Percentiles rank a stretch among this genome's conserved stretches.
These are phyloP conservation scores for Cucurbita moschata DNA, from an alignment of 306 rosid genomes.

Conservation along the genomic window DNA sequence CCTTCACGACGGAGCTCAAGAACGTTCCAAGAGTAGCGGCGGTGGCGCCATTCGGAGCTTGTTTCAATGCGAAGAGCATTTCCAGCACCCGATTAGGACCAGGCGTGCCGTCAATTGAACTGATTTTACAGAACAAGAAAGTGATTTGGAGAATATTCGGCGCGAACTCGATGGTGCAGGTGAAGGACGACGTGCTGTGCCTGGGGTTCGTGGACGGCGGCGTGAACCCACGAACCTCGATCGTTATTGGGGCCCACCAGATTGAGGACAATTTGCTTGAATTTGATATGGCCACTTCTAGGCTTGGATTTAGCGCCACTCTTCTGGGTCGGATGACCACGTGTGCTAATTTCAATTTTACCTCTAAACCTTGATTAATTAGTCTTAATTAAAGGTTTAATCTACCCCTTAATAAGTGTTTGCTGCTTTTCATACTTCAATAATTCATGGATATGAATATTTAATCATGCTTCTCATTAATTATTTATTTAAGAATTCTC, in stretches of 20 bases:
- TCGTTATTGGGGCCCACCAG: slow-evolving; percentile 44
- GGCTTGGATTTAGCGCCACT: slow-evolving; percentile 37
- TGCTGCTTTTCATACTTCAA: neutral
- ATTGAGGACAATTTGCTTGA: slow-evolving; percentile 41
- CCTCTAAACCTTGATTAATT: slow-evolving; percentile 18
- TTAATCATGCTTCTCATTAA: too few species aligned
- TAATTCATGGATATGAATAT: neutral
- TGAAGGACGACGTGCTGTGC: slow-evolving; percentile 24
- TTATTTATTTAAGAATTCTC: too few species aligned
- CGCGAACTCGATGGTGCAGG: slow-evolving; percentile 42
- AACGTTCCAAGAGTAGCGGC: slow-evolving; percentile 15
- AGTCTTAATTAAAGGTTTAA: neutral
- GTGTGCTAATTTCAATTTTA: slow-evolving; percentile 47
- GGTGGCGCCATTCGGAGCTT: slow-evolving; percentile 38
- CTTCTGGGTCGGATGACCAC: slow-evolving; percentile 18
- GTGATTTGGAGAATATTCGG: slow-evolving; percentile 38
- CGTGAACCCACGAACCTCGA: slow-evolving; percentile 20
- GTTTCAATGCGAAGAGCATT: slow-evolving; percentile 17
- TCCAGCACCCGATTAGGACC: slow-evolving; percentile 22
- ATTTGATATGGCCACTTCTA: slow-evolving; percentile 31
- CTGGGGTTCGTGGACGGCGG: slow-evolving; percentile 54
- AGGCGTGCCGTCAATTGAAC: slow-evolving; percentile 22
- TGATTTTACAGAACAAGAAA: slow-evolving; percentile 30
- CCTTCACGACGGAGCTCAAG: slow-evolving; percentile 17
- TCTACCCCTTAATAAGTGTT: neutral